phyloP scores from a whole-genome alignment of 306 rosid species.

The Oxytropis ochrocephala region DNA sequence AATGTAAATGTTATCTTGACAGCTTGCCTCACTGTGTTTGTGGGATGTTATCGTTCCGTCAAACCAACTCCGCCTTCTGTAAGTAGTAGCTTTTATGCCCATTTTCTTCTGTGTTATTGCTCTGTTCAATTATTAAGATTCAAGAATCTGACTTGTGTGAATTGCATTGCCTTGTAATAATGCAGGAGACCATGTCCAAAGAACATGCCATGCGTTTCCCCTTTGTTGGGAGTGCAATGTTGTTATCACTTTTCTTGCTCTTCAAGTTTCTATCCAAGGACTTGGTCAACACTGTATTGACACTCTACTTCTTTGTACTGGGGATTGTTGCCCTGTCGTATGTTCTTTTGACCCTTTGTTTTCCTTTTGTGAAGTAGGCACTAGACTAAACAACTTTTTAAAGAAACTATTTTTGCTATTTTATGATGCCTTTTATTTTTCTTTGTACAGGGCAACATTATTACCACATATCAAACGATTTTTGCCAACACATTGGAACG shows the following conservation, averaged over 20 bases:
- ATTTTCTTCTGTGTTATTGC: not conserved
- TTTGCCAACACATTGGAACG: conserved; percentile 80
- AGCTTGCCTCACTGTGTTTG: conserved; percentile 81
- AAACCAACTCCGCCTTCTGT: conserved; percentile 96
- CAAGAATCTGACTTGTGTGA: not conserved
- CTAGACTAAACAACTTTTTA: not conserved
- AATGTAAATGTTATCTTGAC: conserved; percentile 85
- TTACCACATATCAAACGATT: conserved; percentile 74
- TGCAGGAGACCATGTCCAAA: conserved; percentile 99
- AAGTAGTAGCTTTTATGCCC: conserved; percentile 26
- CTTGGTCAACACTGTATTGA: conserved; percentile 96
- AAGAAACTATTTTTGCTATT: not conserved
- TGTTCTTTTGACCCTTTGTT: conserved; percentile 23
- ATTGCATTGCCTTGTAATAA: conserved; percentile 4
- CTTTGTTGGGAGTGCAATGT: conserved; percentile 98
- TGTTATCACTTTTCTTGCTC: conserved; percentile 90
- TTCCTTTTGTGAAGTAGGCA: not conserved
- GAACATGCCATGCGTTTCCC: conserved; percentile 99
- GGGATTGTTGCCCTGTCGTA: conserved; percentile 98
- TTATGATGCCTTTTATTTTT: conserved; percentile 19
- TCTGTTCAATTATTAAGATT: not conserved
- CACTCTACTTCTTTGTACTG: conserved; percentile 90
- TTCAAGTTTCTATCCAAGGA: conserved; percentile 97
- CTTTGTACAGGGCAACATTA: conserved; percentile 74
- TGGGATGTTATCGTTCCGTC: conserved; percentile 96